Evolutionary conservation across 2,329 filamentous ascomycete species (phyloP), one percentile per base, ranked within the genome.

Genomic region (Nemania diffusa): DNA sequence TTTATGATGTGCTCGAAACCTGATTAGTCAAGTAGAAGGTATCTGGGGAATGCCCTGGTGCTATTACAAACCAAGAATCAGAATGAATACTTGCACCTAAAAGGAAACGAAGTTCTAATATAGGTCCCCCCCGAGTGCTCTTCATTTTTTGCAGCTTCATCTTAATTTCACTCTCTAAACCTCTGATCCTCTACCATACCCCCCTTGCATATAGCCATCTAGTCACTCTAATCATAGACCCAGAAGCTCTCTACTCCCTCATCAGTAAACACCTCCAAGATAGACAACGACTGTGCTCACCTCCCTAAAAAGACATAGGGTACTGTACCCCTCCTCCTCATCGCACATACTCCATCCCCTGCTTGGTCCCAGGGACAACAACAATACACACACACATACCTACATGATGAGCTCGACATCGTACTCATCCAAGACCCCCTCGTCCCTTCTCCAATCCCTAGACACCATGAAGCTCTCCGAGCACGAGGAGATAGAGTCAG

Each of bases 401-500:
- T 27, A 24, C 65, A 70, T 50, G 65, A 75, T 76, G 73, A 69
- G 65, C 37, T 53, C 71, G 8, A 58, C 79, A 37, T 81, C 83
- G 13, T 77, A 77, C 68, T 77, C 80, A 32, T 82, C 82, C n/a
- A 78, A 78, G 68, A 75, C 79, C 62, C 76, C 78, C 9, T 81
- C 81, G 70, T 81, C 80, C 26, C 76, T 74, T 20, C 72, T 75
- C 32, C 71, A 76, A 52, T 77, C 80, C 65, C 68, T 78, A 66
- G 78, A 81, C 70, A 78, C 78, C 65, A 85, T 83, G 73, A 74
- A 81, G 67, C 79, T 79, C 40, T 76, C 80, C 67, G 69, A 65
- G 27, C 78, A 79, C 40, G 84, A 86, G 48, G 84, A 86, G 48
- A 79, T 85, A 69, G 93, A 97, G 81, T 97, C 95, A 40, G 95